phyloP scores from a whole-genome alignment of 2,329 filamentous ascomycete species.

The Nemania serpens region DNA sequence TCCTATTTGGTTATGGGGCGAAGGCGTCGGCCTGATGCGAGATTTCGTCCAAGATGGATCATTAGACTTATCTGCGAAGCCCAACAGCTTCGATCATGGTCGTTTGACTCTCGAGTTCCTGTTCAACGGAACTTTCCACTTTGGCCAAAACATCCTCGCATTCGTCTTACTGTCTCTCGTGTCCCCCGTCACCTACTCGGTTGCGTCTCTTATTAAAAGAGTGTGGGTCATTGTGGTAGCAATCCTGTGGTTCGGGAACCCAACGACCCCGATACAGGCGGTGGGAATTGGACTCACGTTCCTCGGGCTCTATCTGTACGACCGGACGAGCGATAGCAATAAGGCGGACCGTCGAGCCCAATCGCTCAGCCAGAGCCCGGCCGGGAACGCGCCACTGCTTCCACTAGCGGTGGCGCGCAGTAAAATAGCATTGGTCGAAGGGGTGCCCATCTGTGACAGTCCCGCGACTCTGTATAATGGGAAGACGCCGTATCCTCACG shows the following conservation, averaged over 20 bases:
- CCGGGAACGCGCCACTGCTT: conserved; percentile 57
- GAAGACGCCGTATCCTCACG: conserved; percentile 47
- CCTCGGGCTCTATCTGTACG: conserved; percentile 91
- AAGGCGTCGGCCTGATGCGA: conserved; percentile 76
- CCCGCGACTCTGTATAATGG: conserved; percentile 39
- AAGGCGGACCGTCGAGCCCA: conserved; percentile 84
- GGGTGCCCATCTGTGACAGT: conserved; percentile 46
- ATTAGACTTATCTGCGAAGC: conserved; percentile 62
- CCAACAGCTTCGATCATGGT: conserved; percentile 76
- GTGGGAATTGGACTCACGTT: conserved; percentile 89
- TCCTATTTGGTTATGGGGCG: conserved; percentile 92
- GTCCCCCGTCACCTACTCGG: conserved; percentile 95
- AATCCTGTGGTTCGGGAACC: conserved; percentile 93
- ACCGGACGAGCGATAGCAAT: conserved; percentile 85
- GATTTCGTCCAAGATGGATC: conserved; percentile 84
- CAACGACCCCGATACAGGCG: conserved; percentile 81
- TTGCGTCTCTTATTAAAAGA: conserved; percentile 93
- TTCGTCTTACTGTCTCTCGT: conserved; percentile 92
- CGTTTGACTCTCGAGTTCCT: conserved; percentile 81
- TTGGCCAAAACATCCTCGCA: conserved; percentile 92
- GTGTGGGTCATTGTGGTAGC: conserved; percentile 96
- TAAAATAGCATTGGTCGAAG: conserved; percentile 41
- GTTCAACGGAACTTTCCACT: conserved; percentile 97
- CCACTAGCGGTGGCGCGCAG: conserved; percentile 62
- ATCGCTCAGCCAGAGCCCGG: conserved; percentile 59